Conservation (phyloP, 192 early-diverging fungal species). For the Phlyctochytrium planicorne region DNA sequence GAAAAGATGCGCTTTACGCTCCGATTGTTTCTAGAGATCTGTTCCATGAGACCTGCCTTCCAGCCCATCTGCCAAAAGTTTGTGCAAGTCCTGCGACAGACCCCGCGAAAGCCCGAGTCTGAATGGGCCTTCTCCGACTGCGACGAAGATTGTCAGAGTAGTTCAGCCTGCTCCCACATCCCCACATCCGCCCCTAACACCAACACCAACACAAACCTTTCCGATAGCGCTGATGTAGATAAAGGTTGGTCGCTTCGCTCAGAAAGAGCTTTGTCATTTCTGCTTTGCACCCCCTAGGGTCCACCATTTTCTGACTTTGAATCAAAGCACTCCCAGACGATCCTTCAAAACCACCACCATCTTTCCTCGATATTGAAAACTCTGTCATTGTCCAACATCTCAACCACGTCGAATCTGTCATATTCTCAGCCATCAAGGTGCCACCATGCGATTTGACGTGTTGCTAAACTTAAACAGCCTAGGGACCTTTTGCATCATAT, state of each 20-base stretch:
- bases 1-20: conserved; percentile 46
- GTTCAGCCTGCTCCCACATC: no score
- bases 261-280: no score
- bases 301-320: no score
- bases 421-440: conserved; percentile 68
- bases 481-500: conserved; percentile 62
- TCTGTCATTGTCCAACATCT: conserved; percentile 64
- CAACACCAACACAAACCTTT: no score
- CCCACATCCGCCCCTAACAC: no score
- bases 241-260: no score
- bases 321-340: no score
- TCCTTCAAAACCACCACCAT: no score
- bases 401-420: conserved; percentile 59
- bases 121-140: conserved; percentile 40
- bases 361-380: conserved; percentile 59
- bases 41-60: conserved; percentile 23
- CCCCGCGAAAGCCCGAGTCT: conserved; percentile 17
- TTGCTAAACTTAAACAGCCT: conserved; percentile 36
- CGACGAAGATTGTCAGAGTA: conserved; percentile 28
- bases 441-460: conserved; percentile 8
- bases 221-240: no score
- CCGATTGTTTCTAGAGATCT: conserved; percentile 13
- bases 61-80: conserved; percentile 33
- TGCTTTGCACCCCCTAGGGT: no score
- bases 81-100: conserved; percentile 21